Evolutionary conservation across 176 grass and related monocot genomes (phyloP), one percentile per base, ranked within the genome.

Genomic region (Carex cristatella): DNA sequence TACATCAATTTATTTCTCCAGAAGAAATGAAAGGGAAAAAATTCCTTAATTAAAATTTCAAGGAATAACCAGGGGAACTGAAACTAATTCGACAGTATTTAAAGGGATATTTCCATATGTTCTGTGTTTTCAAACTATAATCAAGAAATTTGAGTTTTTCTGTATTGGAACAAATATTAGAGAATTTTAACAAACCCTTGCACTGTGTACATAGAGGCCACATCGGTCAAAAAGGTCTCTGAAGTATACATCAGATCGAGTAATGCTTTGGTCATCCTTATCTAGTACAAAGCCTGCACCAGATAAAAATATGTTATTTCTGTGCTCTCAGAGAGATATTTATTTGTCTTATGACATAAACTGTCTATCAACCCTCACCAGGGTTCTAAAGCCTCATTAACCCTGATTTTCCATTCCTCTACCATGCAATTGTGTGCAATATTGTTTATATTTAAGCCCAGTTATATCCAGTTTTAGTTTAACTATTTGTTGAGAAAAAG

Each of bases 251-350:
- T 99, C 96, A 4, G 96, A 99, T 86, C 96, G 95, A 49, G 96
- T 99, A 82, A 99, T 74, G 61, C 96, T 99, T 72, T 95, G 92
- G 89, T 99, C 93, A 65, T 79, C 96, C 87, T 94, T 99, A 87
- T 99, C 96, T 86, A 99, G 79, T 53, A 99, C 93, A 92, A 95
- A 99, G 70, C 96, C 96, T 99, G 90, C 61, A 32, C 3, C 23
- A 83, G 23, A 69, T 66, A 66, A 66, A 83, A 56, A 33, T 83
- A 79, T 79, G 13, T 57, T 33, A 35, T 54, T 55, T 78, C n/a
- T 57, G 48, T 78, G 73, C 27, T 56, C 19, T 57, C 10, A 79
- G 30, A 58, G 28, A 28, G 7, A 7, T 18, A 79, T 18, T 6
- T 31, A 58, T 33, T 57, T 58, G 27, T 18, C 74, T 58, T 57